Base-by-base conservation (phyloP, 768 basidiomycete genomes). In the Auricularia heimuer region DNA sequence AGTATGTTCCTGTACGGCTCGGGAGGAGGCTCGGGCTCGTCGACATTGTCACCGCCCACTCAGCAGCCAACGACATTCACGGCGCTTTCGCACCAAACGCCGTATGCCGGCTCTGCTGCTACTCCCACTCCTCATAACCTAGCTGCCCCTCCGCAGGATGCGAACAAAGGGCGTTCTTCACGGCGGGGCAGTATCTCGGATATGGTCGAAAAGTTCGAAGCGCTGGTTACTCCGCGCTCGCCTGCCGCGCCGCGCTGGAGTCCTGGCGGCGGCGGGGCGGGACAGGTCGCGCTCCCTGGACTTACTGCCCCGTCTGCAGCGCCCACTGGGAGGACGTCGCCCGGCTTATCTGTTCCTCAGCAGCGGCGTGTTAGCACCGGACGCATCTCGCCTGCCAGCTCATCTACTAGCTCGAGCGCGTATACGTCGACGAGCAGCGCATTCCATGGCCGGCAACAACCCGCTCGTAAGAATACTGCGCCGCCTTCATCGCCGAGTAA, bases 201-300 rank as follows among this genome's bases (percentile, higher is more conserved):
- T 71, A 92, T 93, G 84, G 92, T 93, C 33, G 88, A 90, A 68
- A 83, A 79, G 56, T 94, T 86, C 72, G 92, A 94, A 73, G 83
- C 85, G 6, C 85, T 92, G 64, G 81, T 71, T 64, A 67, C 76
- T 24, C 65, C 73, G 35, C 67, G 73, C 3, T 62, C 75, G 10
- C 64, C 73, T 51, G 36, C 69, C 18, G 71, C 78, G 44, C 74
- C 80, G 2, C 74, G 56, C 24, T 60, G 56, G 56, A n/a, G 16
- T 6, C 56, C 56, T 18, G 29, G 56, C 29, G 56, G 54, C 56
- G 29, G 29, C 56, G 35, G 34, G 51, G 56, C 35, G 54, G 39
- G 35, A 24, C 10, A 42, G 39, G 39, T 64, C 21, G 54, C 54
- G n/a, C 54, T 64, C 1, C 64, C 64, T 11, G 64, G 64, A 12